Evolutionary conservation across 306 rosid species (phyloP).

Genomic region (Heteromeles arbutifolia): DNA sequence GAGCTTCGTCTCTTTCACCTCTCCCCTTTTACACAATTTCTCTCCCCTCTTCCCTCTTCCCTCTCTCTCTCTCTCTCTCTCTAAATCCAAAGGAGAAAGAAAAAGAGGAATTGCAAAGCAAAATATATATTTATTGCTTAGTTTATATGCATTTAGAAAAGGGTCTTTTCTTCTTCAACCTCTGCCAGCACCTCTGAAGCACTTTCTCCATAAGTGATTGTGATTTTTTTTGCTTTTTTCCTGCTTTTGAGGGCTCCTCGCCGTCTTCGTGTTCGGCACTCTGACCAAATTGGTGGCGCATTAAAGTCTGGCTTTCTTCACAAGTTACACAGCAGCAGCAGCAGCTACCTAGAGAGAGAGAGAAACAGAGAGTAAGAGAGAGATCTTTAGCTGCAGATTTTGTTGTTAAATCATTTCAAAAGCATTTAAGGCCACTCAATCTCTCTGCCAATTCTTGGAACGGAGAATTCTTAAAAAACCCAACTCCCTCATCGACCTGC

Average conservation of each 20-base stretch:
- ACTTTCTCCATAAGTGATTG: not conserved
- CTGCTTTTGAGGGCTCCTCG: slow-evolving; percentile 61
- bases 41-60: not conserved
- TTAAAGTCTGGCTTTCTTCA: slow-evolving; percentile 31
- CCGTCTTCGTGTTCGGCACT: slow-evolving; percentile 58
- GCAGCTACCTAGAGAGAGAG: not conserved
- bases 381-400: slow-evolving; percentile 17
- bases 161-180: slow-evolving; percentile 37
- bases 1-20: slow-evolving; percentile 31
- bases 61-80: not conserved
- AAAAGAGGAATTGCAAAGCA: slow-evolving; percentile 10
- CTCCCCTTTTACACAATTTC: not conserved
- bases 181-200: slow-evolving; percentile 12
- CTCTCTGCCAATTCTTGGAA: slow-evolving; percentile 9
- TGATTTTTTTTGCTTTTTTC: slow-evolving; percentile 2
- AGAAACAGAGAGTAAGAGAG: not conserved
- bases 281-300: slow-evolving; percentile 57
- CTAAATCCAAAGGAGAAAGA: not conserved
- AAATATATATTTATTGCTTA: slow-evolving; percentile 3
- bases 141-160: slow-evolving; percentile 22
- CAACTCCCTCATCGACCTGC: not conserved
- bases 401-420: slow-evolving; percentile 11
- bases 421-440: slow-evolving; percentile 41
- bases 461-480: slow-evolving; percentile 8
- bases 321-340: slow-evolving; percentile 6